Evolutionary conservation across 2,329 filamentous ascomycete species (phyloP).

Genomic region (Colletotrichum musae): DNA sequence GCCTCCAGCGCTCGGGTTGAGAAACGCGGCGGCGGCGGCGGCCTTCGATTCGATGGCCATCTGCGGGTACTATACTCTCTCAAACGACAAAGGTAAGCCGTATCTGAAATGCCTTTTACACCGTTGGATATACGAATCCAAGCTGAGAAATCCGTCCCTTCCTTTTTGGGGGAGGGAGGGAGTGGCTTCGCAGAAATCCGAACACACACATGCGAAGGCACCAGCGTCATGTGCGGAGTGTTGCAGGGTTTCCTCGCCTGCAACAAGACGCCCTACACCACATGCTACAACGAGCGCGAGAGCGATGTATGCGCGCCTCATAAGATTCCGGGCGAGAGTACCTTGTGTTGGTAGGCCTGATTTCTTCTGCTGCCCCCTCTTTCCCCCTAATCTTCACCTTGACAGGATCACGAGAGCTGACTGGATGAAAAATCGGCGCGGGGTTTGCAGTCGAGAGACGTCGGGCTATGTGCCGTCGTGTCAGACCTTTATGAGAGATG

Average conservation of each 20-base stretch:
- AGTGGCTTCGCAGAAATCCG: background rate
- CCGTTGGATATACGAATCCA: too few species aligned
- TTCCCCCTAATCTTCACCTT: background rate
- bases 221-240: background rate
- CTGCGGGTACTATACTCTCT: conserved; percentile 6
- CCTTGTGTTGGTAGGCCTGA: conserved; percentile 10
- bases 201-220: background rate
- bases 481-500: conserved; percentile 18
- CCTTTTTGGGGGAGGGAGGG: too few species aligned
- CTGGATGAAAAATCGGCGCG: too few species aligned
- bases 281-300: conserved; percentile 17
- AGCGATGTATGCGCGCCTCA: background rate
- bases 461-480: conserved; percentile 7
- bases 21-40: background rate
- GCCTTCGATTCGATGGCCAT: background rate
- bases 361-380: background rate
- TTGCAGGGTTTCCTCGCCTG: conserved; percentile 1
- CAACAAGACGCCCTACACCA: background rate
- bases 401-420: background rate
- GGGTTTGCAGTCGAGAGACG: background rate
- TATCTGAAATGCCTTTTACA: too few species aligned
- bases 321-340: background rate
- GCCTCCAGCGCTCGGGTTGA: background rate
- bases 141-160: background rate
- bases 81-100: background rate